These are phyloP conservation scores for Botrytis byssoidea DNA, from an alignment of 2,329 filamentous ascomycete species.

Conservation along the genomic window DNA sequence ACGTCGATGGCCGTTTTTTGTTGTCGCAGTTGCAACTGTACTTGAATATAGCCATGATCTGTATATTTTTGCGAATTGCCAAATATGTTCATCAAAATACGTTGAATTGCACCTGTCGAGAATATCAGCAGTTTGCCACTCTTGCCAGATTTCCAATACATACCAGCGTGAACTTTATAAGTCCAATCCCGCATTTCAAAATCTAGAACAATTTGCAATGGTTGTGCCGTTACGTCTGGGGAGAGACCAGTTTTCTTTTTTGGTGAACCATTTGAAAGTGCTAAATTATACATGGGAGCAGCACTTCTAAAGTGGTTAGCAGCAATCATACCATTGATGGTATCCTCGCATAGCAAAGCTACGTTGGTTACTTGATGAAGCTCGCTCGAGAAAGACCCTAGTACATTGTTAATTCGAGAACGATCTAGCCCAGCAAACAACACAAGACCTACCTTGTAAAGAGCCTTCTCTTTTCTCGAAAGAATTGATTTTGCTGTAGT, in stretches of 20 bases:
- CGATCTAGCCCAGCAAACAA: too few relatives aligned
- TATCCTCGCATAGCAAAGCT: slow-evolving; percentile 36
- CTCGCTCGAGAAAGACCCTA: slow-evolving; percentile 34
- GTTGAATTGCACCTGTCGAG: slow-evolving; percentile 48
- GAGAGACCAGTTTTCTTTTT: background rate
- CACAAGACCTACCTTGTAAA: slow-evolving; percentile 24
- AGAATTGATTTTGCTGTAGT: slow-evolving; percentile 55
- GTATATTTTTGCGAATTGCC: slow-evolving; percentile 62
- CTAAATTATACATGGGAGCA: slow-evolving; percentile 2
- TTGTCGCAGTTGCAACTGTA: slow-evolving; percentile 30
- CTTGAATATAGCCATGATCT: slow-evolving; percentile 47
- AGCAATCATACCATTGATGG: slow-evolving; percentile 37
- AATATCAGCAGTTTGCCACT: slow-evolving; percentile 42
- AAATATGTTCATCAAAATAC: slow-evolving; percentile 58
- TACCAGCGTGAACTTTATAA: slow-evolving; percentile 38
- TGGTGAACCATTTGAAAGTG: slow-evolving; percentile 17
- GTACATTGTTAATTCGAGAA: background rate
- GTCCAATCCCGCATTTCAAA: slow-evolving; percentile 35
- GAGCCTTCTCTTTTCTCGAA: slow-evolving; percentile 31
- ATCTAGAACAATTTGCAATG: slow-evolving; percentile 34
- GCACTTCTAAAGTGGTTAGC: slow-evolving; percentile 20
- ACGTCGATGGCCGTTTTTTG: background rate
- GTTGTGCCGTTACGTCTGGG: background rate
- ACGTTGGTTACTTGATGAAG: slow-evolving; percentile 34
- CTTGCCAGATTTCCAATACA: slow-evolving; percentile 47